Percentiles rank a stretch among this genome's conserved stretches.
These are phyloP conservation scores for Tulasnella sp. DNA, from an alignment of 768 basidiomycete species.

Conservation along the genomic window DNA sequence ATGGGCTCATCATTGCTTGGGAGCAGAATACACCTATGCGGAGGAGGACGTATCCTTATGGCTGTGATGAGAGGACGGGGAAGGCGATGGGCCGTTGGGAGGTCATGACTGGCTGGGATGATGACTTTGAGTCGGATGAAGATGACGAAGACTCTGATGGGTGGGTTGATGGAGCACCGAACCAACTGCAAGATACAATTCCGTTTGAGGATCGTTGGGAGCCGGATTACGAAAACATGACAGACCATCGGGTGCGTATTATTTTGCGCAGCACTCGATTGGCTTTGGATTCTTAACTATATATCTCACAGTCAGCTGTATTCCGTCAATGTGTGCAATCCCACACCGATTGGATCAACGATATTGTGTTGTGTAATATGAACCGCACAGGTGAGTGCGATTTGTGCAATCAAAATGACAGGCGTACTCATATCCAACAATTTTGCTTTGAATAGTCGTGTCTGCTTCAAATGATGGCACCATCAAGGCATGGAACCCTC, in stretches of 20 bases:
- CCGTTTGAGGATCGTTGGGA: conserved; percentile 74
- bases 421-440: not conserved
- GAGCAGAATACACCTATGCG: conserved; percentile 63
- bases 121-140: conserved; percentile 53
- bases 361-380: conserved; percentile 79
- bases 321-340: conserved; percentile 85
- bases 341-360: conserved; percentile 95
- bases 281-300: not conserved
- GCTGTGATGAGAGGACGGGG: conserved; percentile 23
- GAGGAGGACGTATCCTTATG: conserved; percentile 28
- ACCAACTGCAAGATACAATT: conserved; percentile 25
- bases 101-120: conserved; percentile 73
- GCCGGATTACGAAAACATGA: conserved; percentile 35
- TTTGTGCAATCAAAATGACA: not conserved
- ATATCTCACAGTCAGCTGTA: conserved; percentile 30
- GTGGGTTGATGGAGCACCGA: conserved; percentile 12
- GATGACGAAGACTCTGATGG: conserved; percentile 38
- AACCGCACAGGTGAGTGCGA: conserved; percentile 68
- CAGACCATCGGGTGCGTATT: not conserved
- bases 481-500: conserved; percentile 87
- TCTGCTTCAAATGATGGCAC: conserved; percentile 95
- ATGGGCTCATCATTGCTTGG: conserved; percentile 82
- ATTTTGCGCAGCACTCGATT: no score
- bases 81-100: conserved; percentile 43
- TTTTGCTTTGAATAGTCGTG: conserved; percentile 40